Evolutionary conservation across 1,284 basidiomycete species (phyloP).

Genomic region (Ganoderma sp.): DNA sequence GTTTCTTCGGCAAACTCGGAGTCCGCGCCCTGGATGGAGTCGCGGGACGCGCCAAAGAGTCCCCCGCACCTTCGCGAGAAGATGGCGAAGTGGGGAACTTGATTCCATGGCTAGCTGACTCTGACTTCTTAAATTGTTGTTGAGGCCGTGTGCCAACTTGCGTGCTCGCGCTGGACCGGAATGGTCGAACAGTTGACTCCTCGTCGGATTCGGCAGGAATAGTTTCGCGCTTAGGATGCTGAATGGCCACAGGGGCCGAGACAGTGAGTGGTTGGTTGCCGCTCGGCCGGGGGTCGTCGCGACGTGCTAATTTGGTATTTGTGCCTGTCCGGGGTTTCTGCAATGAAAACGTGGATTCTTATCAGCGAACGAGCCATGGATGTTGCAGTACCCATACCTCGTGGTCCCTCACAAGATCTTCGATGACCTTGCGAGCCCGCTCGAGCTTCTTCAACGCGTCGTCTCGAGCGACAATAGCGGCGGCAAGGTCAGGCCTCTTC

Average conservation of each 20-base stretch:
- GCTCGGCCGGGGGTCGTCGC: background rate
- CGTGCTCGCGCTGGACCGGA: slow-evolving; percentile 9
- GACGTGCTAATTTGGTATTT: background rate
- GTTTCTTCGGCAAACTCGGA: slow-evolving; percentile 14
- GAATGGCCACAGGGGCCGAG: background rate
- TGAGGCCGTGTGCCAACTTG: background rate
- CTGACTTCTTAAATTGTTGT: background rate
- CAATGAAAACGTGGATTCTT: background rate
- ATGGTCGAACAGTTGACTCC: slow-evolving; percentile 21
- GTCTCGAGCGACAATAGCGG: slow-evolving; percentile 30
- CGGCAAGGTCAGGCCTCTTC: slow-evolving; percentile 21
- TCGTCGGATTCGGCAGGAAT: slow-evolving; percentile 21
- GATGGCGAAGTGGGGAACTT: background rate
- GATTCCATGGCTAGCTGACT: background rate
- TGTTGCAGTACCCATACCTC: slow-evolving; percentile 20
- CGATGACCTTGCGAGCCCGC: slow-evolving; percentile 30
- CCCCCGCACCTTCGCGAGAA: slow-evolving; percentile 9
- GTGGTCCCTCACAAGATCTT: slow-evolving; percentile 24
- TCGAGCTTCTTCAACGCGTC: slow-evolving; percentile 30
- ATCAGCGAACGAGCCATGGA: background rate
- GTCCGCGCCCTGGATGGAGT: background rate
- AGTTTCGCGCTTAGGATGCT: slow-evolving; percentile 7
- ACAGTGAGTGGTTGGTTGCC: background rate
- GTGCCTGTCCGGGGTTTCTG: background rate
- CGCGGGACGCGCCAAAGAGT: background rate